Evolutionary conservation across 129 eudicot species (phyloP).

Genomic region (Lactuca saligna): DNA sequence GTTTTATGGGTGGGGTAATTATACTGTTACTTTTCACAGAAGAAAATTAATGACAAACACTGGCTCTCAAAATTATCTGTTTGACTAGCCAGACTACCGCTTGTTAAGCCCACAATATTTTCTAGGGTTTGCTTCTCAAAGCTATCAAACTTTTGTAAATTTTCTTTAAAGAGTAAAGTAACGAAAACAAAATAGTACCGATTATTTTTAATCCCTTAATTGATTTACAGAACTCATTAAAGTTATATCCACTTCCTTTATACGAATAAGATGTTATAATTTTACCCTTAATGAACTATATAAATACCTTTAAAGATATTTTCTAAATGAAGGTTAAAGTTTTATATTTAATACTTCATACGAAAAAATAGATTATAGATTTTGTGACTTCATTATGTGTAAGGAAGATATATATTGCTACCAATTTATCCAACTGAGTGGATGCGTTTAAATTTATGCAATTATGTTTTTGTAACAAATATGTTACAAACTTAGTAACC

Average conservation of each 20-base stretch:
- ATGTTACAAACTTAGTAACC: not conserved
- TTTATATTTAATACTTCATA: too few relatives aligned
- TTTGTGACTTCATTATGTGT: not conserved
- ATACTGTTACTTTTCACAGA: constrained; percentile 18
- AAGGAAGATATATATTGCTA: not conserved
- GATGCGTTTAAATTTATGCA: not conserved
- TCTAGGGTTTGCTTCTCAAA: constrained; percentile 36
- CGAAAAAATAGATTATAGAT: too few relatives aligned
- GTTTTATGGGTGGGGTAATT: constrained; percentile 5
- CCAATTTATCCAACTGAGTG: not conserved
- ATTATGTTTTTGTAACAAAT: not conserved
- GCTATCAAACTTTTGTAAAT: not conserved
- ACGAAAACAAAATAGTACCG: too few relatives aligned
- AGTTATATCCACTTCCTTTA: too few relatives aligned
- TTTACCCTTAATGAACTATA: not conserved
- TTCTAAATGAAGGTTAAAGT: not conserved
- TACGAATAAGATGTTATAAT: not conserved
- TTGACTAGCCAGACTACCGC: not conserved
- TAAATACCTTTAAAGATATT: not conserved
- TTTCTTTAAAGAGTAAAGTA: too few relatives aligned
- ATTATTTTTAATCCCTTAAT: too few relatives aligned
- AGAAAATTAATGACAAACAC: not conserved
- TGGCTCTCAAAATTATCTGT: not conserved
- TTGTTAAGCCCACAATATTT: not conserved
- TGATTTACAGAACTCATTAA: too few relatives aligned